Conservation (phyloP, 108 stramenopile genomes). For the Schizochytrium sp. region DNA sequence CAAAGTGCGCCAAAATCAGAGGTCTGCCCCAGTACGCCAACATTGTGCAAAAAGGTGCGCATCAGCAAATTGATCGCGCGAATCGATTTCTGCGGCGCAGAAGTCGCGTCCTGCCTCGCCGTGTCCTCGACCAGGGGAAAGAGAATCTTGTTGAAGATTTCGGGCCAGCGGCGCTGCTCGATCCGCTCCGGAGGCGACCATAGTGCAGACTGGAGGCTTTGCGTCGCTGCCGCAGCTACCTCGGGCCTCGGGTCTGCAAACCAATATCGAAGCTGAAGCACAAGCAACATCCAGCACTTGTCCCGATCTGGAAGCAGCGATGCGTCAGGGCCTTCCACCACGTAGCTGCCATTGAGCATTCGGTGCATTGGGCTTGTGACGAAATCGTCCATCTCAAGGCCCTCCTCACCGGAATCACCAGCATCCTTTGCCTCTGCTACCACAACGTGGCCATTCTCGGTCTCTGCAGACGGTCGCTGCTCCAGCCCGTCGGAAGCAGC, state of each 20-base stretch:
- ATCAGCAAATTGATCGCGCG: background rate
- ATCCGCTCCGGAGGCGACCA: background rate
- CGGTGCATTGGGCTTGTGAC: background rate
- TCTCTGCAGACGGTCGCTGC: too few relatives aligned
- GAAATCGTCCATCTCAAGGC: background rate
- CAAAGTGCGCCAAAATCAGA: background rate
- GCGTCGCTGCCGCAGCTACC: background rate
- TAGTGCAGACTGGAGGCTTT: background rate
- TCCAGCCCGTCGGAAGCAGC: too few relatives aligned
- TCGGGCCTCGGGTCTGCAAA: background rate
- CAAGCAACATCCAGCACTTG: slow-evolving; percentile 2
- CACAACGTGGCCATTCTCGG: background rate
- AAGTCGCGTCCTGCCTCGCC: background rate
- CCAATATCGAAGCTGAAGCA: background rate
- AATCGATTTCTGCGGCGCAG: background rate
- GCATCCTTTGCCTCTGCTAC: background rate
- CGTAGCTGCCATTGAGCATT: background rate
- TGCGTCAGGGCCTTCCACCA: background rate
- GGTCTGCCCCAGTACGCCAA: background rate
- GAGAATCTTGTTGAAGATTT: background rate
- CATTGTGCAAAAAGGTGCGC: background rate
- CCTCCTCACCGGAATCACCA: too few relatives aligned
- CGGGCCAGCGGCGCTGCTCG: background rate
- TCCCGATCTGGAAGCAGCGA: background rate
- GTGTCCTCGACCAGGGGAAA: background rate